Conservation (phyloP, 2,329 filamentous ascomycete genomes). For the Trichoderma polysporum region DNA sequence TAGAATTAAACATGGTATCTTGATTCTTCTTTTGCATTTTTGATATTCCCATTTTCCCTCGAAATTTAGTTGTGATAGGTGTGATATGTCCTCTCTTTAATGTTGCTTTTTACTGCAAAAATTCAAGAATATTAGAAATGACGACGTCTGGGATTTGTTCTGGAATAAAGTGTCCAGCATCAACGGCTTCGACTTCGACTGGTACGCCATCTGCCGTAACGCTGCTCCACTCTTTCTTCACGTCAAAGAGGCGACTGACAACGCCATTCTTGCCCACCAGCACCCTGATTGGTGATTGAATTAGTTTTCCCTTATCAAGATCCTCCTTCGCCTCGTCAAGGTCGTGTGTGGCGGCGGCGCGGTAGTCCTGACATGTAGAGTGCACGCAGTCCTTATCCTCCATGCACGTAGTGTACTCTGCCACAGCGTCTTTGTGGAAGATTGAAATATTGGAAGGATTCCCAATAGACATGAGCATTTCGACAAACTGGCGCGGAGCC, state of each 20-base stretch:
- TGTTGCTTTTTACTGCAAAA: background rate
- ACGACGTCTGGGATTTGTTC: constrained; percentile 52
- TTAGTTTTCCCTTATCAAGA: constrained; percentile 41
- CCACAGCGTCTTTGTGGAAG: constrained; percentile 32
- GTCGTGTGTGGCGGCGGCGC: constrained; percentile 52
- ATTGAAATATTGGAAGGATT: constrained; percentile 27
- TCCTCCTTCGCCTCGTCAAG: constrained; percentile 51
- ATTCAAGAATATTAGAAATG: constrained; percentile 26
- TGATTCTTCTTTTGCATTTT: background rate
- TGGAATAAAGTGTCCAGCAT: constrained; percentile 50
- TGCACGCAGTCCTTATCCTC: constrained; percentile 44
- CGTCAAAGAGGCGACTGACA: constrained; percentile 51
- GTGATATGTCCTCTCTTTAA: background rate
- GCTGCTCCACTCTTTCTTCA: constrained; percentile 50
- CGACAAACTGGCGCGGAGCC: constrained; percentile 40
- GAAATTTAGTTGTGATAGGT: background rate
- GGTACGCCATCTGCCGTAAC: constrained; percentile 39
- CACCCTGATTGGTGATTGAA: constrained; percentile 48
- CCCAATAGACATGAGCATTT: constrained; percentile 41
- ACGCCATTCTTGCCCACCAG: constrained; percentile 51
- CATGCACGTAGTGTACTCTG: constrained; percentile 44
- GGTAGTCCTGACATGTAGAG: constrained; percentile 57
- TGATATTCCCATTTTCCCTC: no score
- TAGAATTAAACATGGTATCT: constrained; percentile 2
- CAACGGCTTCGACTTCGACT: constrained; percentile 43